Conservation (phyloP, 2,329 filamentous ascomycete species). For the Xylaria sp. region DNA sequence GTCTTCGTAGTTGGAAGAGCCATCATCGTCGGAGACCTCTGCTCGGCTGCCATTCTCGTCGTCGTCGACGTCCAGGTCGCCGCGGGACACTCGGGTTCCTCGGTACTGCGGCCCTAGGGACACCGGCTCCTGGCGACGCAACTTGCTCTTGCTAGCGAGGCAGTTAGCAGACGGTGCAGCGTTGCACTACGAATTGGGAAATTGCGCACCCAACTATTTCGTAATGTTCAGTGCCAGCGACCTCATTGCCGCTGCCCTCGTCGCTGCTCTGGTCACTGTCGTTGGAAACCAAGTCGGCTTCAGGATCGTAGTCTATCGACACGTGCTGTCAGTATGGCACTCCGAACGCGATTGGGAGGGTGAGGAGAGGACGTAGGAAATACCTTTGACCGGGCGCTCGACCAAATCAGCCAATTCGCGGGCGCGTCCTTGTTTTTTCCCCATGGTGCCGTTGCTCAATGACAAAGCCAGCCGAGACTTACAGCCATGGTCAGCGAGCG, state of each 20-base stretch:
- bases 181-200: slow-evolving; percentile 18
- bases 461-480: not conserved
- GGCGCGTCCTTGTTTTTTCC: slow-evolving; percentile 57
- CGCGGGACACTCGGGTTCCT: slow-evolving; percentile 75
- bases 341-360: not conserved
- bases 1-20: slow-evolving; percentile 42
- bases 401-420: slow-evolving; percentile 67
- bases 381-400: slow-evolving; percentile 67
- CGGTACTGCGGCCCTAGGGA: slow-evolving; percentile 80
- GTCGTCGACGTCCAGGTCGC: slow-evolving; percentile 55
- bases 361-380: slow-evolving; percentile 1
- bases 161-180: slow-evolving; percentile 6
- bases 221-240: slow-evolving; percentile 84
- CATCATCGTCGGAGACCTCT: slow-evolving; percentile 50
- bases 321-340: slow-evolving; percentile 23
- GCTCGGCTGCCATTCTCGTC: slow-evolving; percentile 45
- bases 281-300: slow-evolving; percentile 61
- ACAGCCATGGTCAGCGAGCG: not conserved
- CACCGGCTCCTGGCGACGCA: slow-evolving; percentile 73
- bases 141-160: slow-evolving; percentile 73
- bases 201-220: slow-evolving; percentile 47
- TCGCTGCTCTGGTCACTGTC: slow-evolving; percentile 61
- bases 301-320: slow-evolving; percentile 76
- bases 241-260: slow-evolving; percentile 56
- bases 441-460: slow-evolving; percentile 51